Percentiles rank a stretch among this genome's conserved stretches.
These are phyloP conservation scores for Seiridium cupressi DNA, from an alignment of 2,329 filamentous ascomycete genomes.

Conservation along the genomic window DNA sequence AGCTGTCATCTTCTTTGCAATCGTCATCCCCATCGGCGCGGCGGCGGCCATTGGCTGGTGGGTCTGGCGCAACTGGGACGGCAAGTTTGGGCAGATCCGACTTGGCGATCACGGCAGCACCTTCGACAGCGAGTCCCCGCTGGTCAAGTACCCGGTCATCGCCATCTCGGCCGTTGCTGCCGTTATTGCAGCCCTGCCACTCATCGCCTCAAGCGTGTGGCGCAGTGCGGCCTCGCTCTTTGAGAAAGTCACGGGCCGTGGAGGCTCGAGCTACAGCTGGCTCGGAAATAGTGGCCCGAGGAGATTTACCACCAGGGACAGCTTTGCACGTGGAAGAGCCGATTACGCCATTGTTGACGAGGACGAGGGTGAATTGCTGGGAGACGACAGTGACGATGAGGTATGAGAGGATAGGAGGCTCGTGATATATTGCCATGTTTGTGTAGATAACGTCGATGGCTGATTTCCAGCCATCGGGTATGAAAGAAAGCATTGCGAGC, in stretches of 20 bases:
- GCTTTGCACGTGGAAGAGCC: conserved; percentile 82
- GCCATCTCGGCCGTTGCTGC: conserved; percentile 64
- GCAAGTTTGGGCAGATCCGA: conserved; percentile 88
- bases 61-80: conserved; percentile 80
- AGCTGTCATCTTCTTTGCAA: conserved; percentile 79
- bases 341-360: conserved; percentile 88
- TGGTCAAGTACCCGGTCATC: conserved; percentile 81
- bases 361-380: conserved; percentile 90
- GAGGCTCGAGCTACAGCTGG: conserved; percentile 49
- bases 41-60: conserved; percentile 79
- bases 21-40: conserved; percentile 70
- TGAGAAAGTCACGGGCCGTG: conserved; percentile 45
- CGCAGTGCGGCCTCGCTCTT: conserved; percentile 55
- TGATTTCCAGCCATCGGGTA: background rate
- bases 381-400: conserved; percentile 92
- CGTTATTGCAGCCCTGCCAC: conserved; percentile 61
- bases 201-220: conserved; percentile 73
- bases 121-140: conserved; percentile 70
- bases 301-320: conserved; percentile 83
- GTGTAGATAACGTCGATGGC: background rate
- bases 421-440: background rate
- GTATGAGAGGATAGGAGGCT: conserved; percentile 41
- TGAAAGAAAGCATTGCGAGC: background rate
- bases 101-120: conserved; percentile 67
- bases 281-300: conserved; percentile 50